phyloP scores from a whole-genome alignment of 2,329 filamentous ascomycete genomes.

The Aspergillus fijiensis region DNA sequence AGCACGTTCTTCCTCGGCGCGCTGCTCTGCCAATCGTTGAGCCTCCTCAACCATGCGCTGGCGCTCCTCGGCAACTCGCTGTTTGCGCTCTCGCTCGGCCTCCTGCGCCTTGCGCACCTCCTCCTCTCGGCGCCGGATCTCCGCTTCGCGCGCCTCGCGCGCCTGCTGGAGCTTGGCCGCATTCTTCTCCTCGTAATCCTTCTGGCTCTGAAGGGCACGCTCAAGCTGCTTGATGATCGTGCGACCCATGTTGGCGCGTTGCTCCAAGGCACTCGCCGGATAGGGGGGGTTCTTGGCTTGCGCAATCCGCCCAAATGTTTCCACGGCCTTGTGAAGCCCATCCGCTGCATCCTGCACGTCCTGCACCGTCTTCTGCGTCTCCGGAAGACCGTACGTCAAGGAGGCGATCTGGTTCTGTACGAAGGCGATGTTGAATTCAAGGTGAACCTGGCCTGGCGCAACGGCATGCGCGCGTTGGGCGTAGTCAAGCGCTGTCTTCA shows the following conservation, averaged over 20 bases:
- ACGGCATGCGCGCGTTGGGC: slow-evolving; percentile 68
- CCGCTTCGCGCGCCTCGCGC: slow-evolving; percentile 74
- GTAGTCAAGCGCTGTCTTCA: slow-evolving; percentile 65
- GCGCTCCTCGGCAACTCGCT: slow-evolving; percentile 82
- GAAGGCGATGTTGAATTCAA: slow-evolving; percentile 97
- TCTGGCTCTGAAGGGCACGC: slow-evolving; percentile 77
- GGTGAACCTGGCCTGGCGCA: slow-evolving; percentile 80
- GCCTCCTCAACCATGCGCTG: slow-evolving; percentile 76
- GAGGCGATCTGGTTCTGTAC: slow-evolving; percentile 93
- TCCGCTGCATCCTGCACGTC: slow-evolving; percentile 78
- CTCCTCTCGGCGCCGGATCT: slow-evolving; percentile 75
- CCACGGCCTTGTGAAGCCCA: slow-evolving; percentile 84
- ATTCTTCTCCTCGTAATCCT: slow-evolving; percentile 90
- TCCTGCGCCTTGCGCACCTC: slow-evolving; percentile 67
- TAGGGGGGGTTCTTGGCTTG: slow-evolving; percentile 73
- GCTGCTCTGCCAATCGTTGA: slow-evolving; percentile 67
- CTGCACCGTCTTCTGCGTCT: slow-evolving; percentile 72
- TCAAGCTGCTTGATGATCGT: slow-evolving; percentile 92
- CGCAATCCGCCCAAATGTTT: slow-evolving; percentile 61
- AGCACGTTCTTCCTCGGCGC: slow-evolving; percentile 67
- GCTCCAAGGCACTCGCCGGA: slow-evolving; percentile 84
- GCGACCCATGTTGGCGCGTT: slow-evolving; percentile 95
- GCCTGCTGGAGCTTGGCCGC: slow-evolving; percentile 82
- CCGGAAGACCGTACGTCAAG: slow-evolving; percentile 70
- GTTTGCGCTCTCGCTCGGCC: slow-evolving; percentile 69